A percentile compares a stretch with the other conserved stretches of the same genome.
phyloP scores from a whole-genome alignment of 129 eudicot species.

The Lactuca sativa region DNA sequence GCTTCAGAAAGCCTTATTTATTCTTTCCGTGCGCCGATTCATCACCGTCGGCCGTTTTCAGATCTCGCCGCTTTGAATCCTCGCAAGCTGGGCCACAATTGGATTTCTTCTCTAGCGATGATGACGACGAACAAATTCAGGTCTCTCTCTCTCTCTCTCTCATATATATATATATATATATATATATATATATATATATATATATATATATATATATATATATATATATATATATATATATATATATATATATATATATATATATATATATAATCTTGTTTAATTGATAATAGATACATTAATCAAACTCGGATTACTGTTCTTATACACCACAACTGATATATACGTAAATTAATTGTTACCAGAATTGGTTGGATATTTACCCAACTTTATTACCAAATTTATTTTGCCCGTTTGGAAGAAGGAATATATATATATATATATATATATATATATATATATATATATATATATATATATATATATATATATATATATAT shows the following conservation, averaged over 20 bases:
- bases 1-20: background rate
- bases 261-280: no score
- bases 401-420: no score
- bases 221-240: no score
- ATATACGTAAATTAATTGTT: background rate
- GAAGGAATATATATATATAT: no score
- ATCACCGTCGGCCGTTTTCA: constrained; percentile 4
- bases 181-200: no score
- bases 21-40: background rate
- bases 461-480: no score
- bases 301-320: background rate
- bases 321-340: background rate
- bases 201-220: no score
- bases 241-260: no score
- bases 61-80: constrained; percentile 41
- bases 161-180: no score
- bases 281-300: background rate
- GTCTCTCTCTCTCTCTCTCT: background rate
- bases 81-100: constrained; percentile 35
- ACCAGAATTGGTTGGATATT: background rate
- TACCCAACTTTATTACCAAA: no score
- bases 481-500: no score
- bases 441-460: no score
- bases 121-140: constrained; percentile 37
- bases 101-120: constrained; percentile 29